Conservation (phyloP, 2,329 filamentous ascomycete genomes). For the Paramyrothecium roridum region DNA sequence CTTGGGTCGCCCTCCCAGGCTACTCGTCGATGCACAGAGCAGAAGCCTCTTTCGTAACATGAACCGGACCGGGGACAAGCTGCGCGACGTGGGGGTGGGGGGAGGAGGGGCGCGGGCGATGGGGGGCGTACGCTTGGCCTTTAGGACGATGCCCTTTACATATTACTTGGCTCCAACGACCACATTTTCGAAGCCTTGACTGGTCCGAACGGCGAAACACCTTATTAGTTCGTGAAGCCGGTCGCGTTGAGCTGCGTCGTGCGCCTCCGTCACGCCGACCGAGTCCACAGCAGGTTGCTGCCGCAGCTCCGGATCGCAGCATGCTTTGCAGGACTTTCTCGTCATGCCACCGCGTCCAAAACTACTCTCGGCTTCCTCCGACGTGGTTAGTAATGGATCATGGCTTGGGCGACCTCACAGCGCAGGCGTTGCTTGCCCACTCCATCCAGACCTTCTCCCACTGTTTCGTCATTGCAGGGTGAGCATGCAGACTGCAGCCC, state of each 20-base stretch:
- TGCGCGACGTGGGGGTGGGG: background rate
- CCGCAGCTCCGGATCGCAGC: slow-evolving; percentile 8
- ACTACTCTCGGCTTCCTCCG: background rate
- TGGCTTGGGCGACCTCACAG: too few relatives aligned
- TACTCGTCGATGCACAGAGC: too few relatives aligned
- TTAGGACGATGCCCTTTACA: background rate
- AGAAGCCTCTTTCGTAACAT: too few relatives aligned
- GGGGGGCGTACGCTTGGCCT: background rate
- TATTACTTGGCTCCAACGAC: background rate
- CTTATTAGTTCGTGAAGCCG: too few relatives aligned
- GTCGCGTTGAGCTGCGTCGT: too few relatives aligned
- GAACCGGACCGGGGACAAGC: too few relatives aligned
- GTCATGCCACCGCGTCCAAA: slow-evolving; percentile 18
- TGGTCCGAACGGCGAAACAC: too few relatives aligned
- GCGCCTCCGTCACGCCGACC: slow-evolving; percentile 8
- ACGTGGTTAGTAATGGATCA: too few relatives aligned
- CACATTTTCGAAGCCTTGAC: background rate
- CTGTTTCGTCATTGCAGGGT: too few relatives aligned
- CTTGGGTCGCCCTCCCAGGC: background rate
- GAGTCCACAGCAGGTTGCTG: background rate
- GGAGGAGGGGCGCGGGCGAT: background rate
- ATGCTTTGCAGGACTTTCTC: slow-evolving; percentile 20
- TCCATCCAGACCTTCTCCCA: too few relatives aligned
- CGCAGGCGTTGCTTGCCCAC: too few relatives aligned
- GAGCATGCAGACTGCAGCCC: too few relatives aligned